Evolutionary conservation across 108 stramenopile genomes (phyloP), one percentile per base, ranked within the genome.

Genomic region (Nitzschia inconspicua): DNA sequence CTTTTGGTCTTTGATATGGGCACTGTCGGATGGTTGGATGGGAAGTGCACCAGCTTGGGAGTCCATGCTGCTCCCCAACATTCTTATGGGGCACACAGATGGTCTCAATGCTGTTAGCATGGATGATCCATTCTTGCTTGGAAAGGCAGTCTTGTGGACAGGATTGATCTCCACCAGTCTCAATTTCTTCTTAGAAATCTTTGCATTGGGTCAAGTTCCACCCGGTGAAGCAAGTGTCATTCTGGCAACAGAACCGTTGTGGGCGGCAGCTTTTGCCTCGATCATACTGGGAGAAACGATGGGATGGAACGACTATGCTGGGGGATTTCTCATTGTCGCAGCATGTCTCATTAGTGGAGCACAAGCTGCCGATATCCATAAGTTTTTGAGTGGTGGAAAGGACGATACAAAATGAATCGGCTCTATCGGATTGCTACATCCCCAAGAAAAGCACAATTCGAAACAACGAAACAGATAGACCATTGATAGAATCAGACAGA

Each of bases 161-260:
- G 84, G 87, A 16, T 37, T 84, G 2, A 50, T 83, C 2, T 78
- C 82, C 10, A 89, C 87, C 13, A 72, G 76, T 5, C 28, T 78
- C 23, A 83, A 75, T 41, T 64, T 76, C 19, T 61, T 78, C 14
- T 44, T 80, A 9, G 87, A 89, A 75, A 72, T 74, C 11, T 65
- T 70, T 9, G 78, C 87, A 19, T 52, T 89, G 26, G 76, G 76
- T 19, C 66, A 69, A 24, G 58, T 85, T 29, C 68, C 70, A 1
- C 60, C 78, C 14, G 50, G 64, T 0, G 84, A 89, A 62, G 84
- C 87, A 42, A 66, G 78, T 18, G 87, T 88, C 16, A 70, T 88
- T 23, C 60, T 88, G 55, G 81, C 83, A 3, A 82, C 79, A 6
- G 87, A 88, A 52, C 83, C 87, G 0, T 37, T 88, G n/a, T 88